A percentile compares a stretch with the other conserved stretches of the same genome.
Conservation (phyloP, 768 basidiomycete genomes). For the Hygrocybe punicea region DNA sequence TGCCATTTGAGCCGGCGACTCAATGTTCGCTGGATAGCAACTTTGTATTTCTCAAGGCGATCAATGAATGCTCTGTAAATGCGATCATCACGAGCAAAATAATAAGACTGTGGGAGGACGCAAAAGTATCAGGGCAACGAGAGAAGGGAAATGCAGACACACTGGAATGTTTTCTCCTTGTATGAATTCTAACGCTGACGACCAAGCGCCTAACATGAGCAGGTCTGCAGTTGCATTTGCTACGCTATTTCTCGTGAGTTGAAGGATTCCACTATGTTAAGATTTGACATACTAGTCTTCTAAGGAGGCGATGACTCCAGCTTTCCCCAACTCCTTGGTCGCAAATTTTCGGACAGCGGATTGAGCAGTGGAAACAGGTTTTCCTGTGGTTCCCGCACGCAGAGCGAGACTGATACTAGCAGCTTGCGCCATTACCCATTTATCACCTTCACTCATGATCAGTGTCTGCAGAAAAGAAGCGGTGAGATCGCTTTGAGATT, state of each 20-base stretch:
- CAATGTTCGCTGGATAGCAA: constrained; percentile 46
- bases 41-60: constrained; percentile 42
- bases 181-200: constrained; percentile 54
- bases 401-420: constrained; percentile 68
- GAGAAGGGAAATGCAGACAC: constrained; percentile 20
- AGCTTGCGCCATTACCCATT: constrained; percentile 76
- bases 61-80: constrained; percentile 70
- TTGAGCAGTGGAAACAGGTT: constrained; percentile 74
- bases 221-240: constrained; percentile 89
- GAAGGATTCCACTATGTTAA: not conserved
- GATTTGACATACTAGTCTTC: constrained; percentile 77
- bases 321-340: constrained; percentile 79
- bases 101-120: constrained; percentile 58
- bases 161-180: constrained; percentile 72
- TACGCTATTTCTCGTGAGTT: constrained; percentile 45
- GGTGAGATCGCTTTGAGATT: constrained; percentile 77
- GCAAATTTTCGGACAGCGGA: constrained; percentile 81
- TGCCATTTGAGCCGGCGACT: constrained; percentile 68
- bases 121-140: constrained; percentile 2
- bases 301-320: constrained; percentile 70
- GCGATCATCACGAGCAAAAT: constrained; percentile 91
- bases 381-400: constrained; percentile 59
- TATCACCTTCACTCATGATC: constrained; percentile 94
- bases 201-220: constrained; percentile 80
- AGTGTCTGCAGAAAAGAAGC: constrained; percentile 93